phyloP scores from a whole-genome alignment of 345 rosid species.

The sweet orange (Citrus sinensis) region DNA sequence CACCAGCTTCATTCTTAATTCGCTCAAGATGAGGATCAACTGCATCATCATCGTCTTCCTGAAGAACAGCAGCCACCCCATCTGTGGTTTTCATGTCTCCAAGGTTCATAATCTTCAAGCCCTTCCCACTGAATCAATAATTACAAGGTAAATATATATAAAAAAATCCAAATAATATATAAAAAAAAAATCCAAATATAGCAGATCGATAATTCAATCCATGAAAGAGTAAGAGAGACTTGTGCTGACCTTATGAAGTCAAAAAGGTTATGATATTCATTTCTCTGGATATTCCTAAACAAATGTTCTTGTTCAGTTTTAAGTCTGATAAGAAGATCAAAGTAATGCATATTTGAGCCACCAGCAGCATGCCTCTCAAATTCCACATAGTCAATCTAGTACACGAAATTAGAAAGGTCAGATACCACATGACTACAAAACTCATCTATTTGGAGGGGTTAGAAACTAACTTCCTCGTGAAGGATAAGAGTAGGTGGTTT shows the following conservation, averaged over 20 bases:
- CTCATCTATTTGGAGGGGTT: neutral
- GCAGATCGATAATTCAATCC: neutral
- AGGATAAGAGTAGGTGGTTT: slow-evolving; percentile 98
- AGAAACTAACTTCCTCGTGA: slow-evolving; percentile 74
- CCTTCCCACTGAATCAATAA: slow-evolving; percentile 59
- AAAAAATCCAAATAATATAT: too few relatives aligned
- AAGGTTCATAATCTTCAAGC: slow-evolving; percentile 87
- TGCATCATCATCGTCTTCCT: slow-evolving; percentile 73
- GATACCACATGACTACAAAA: neutral
- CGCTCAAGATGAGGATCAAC: slow-evolving; percentile 96
- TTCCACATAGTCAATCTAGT: slow-evolving; percentile 89
- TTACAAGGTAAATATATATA: slow-evolving; percentile 2
- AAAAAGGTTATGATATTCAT: slow-evolving; percentile 87
- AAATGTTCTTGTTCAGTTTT: slow-evolving; percentile 97
- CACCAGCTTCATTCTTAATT: slow-evolving; percentile 78
- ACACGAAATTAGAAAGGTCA: neutral
- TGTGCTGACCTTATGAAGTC: slow-evolving; percentile 70
- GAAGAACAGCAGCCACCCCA: slow-evolving; percentile 77
- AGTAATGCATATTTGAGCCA: slow-evolving; percentile 98
- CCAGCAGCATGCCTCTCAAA: slow-evolving; percentile 99
- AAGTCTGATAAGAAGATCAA: slow-evolving; percentile 87
- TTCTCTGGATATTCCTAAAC: slow-evolving; percentile 94
- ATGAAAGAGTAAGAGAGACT: neutral
- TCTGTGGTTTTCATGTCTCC: slow-evolving; percentile 56
- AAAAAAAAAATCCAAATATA: neutral